Evolutionary conservation across 306 rosid species (phyloP), one percentile per base, ranked within the genome.

Genomic region (Betula pendula): DNA sequence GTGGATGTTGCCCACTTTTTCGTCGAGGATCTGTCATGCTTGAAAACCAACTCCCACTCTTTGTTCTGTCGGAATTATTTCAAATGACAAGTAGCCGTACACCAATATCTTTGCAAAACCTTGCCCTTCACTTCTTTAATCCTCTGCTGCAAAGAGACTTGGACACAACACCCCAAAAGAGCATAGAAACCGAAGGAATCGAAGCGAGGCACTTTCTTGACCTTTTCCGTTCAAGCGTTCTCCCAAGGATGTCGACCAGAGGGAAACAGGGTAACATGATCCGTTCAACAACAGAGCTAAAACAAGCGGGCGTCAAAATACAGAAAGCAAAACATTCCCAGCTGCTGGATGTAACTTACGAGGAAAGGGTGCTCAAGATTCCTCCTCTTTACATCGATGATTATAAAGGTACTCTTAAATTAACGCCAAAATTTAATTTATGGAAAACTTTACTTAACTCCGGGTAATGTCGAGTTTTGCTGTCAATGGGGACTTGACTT

Each of bases 31-130:
- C 33, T 85, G 50, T 87, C 20, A 85, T 80, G 87, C 84, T 88
- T 10, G 87, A 88, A 79, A 88, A 88, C 50, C 89, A 88, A 72
- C 66, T 88, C 62, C 87, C 89, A 0, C 20, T 85, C 42, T 82
- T 78, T 78, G 84, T 85, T 65, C 17, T 87, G 24, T 42, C 1
- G 38, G n/a, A 76, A 42, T 5, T 87, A 14, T 88, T 82, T n/a
- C 50, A 70, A n/a, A 49, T 78, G 7, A 75, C 87, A 66, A n/a
- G 55, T 16, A 44, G 14, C 4, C 7, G 20, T 33, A 17, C 20
- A 2, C 1, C 29, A n/a, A n/a, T n/a, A 2, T 29, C 53, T 55
- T 59, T 88, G 17, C 65, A 88, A 33, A 33, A 13, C 11, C 82
- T 79, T 13, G 79, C 84, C 11, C 38, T 85, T 71, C 45, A 49